phyloP scores from a whole-genome alignment of 2,329 filamentous ascomycete genomes.

The Scedosporium minutisporum region DNA sequence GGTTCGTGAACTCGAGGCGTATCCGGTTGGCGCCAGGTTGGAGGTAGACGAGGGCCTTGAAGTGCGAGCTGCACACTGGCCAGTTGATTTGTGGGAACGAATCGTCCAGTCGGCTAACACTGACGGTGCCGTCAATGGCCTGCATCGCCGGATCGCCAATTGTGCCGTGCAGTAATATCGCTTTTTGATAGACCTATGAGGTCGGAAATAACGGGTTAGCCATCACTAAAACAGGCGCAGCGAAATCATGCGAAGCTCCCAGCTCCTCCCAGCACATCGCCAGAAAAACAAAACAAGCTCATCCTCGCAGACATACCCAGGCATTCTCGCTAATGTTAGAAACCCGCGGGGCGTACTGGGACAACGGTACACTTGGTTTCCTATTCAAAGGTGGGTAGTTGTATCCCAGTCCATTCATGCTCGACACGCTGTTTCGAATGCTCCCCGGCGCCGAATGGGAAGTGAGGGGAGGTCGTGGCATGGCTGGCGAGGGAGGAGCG shows the following conservation, averaged over 20 bases:
- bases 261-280: too few species aligned
- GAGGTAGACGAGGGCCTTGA: conserved; percentile 87
- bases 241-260: too few species aligned
- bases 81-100: conserved; percentile 73
- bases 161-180: conserved; percentile 70
- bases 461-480: background rate
- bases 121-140: conserved; percentile 68
- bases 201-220: too few species aligned
- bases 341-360: conserved; percentile 72
- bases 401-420: conserved; percentile 49
- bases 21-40: conserved; percentile 82
- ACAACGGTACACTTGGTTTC: conserved; percentile 48
- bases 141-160: conserved; percentile 63
- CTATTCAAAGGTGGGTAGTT: conserved; percentile 1
- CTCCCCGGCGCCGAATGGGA: background rate
- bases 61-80: conserved; percentile 82
- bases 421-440: conserved; percentile 50
- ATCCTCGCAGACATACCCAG: conserved; percentile 54
- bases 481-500: background rate
- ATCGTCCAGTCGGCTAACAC: conserved; percentile 74
- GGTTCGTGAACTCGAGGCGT: conserved; percentile 78
- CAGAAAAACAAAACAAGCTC: too few species aligned
- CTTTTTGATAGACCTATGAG: conserved; percentile 76
- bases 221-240: too few species aligned
- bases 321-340: conserved; percentile 71